Percentiles rank a stretch among this genome's conserved stretches.
phyloP scores from a whole-genome alignment of 371 early-diverging fungal species.

The Dichotomocladium elegans region DNA sequence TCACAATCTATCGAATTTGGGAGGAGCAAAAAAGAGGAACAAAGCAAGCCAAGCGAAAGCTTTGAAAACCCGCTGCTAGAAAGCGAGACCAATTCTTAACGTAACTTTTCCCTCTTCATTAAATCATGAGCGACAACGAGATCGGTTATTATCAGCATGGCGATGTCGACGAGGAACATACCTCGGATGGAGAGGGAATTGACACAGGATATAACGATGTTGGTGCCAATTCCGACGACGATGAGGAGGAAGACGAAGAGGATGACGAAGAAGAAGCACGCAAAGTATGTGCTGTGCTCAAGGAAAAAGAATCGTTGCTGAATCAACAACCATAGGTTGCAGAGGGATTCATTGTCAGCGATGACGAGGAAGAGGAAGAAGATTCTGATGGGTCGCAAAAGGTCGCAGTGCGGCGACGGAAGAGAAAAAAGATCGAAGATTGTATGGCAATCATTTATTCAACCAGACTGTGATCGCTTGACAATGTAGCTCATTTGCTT shows the following conservation, averaged over 20 bases:
- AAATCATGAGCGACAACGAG: slow-evolving; percentile 3
- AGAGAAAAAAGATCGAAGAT: slow-evolving; percentile 48
- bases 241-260: slow-evolving; percentile 59
- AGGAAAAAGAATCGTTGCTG: not conserved
- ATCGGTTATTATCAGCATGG: slow-evolving; percentile 1
- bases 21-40: too few relatives aligned
- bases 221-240: slow-evolving; percentile 45
- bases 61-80: too few relatives aligned
- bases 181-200: slow-evolving; percentile 47
- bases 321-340: slow-evolving; percentile 37
- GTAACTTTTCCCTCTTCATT: not conserved
- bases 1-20: too few relatives aligned
- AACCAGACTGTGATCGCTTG: not conserved
- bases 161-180: slow-evolving; percentile 3
- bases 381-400: slow-evolving; percentile 37
- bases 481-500: not conserved
- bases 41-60: too few relatives aligned
- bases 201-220: slow-evolving; percentile 41
- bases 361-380: slow-evolving; percentile 61
- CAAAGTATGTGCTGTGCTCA: slow-evolving; percentile 19
- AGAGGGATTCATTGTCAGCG: slow-evolving; percentile 66
- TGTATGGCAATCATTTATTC: slow-evolving; percentile 19
- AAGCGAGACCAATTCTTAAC: too few relatives aligned
- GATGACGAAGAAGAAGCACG: slow-evolving; percentile 55
- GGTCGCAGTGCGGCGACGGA: slow-evolving; percentile 38